Conservation (phyloP, 768 basidiomycete species). For the Kwoniella shandongensis region DNA sequence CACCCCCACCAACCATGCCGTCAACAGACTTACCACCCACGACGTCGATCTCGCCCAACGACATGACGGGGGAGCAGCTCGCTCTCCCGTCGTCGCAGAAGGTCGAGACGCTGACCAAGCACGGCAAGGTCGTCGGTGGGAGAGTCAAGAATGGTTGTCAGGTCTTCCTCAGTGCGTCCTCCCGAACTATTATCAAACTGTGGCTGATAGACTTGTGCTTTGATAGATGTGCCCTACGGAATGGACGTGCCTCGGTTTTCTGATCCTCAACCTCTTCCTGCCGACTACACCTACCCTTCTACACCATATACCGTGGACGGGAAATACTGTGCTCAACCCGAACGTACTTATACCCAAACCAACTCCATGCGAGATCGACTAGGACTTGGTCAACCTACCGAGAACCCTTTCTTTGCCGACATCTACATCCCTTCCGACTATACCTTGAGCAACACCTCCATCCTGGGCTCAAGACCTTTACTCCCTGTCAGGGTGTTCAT, state of each 20-base stretch:
- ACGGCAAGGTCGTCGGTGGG: slow-evolving; percentile 33
- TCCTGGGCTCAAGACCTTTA: slow-evolving; percentile 29
- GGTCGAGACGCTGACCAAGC: slow-evolving; percentile 21
- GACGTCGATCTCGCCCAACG: slow-evolving; percentile 23
- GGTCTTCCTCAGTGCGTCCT: slow-evolving; percentile 36
- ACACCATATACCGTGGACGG: slow-evolving; percentile 64
- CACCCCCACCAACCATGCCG: slow-evolving; percentile 12
- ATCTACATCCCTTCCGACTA: slow-evolving; percentile 55
- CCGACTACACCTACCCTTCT: slow-evolving; percentile 60
- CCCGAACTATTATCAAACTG: neutral
- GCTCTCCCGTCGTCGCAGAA: slow-evolving; percentile 26
- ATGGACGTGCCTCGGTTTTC: slow-evolving; percentile 66
- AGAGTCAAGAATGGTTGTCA: slow-evolving; percentile 33
- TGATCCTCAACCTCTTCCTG: slow-evolving; percentile 63
- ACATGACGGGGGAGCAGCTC: slow-evolving; percentile 43
- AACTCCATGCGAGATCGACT: slow-evolving; percentile 63
- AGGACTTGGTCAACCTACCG: slow-evolving; percentile 67
- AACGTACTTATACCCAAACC: slow-evolving; percentile 57
- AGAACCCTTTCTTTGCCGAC: slow-evolving; percentile 71
- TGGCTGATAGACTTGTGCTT: too few relatives aligned
- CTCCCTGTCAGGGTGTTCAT: slow-evolving; percentile 72
- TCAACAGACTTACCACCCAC: slow-evolving; percentile 12
- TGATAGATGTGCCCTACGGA: slow-evolving; percentile 73
- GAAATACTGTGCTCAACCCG: slow-evolving; percentile 56
- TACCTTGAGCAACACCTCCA: slow-evolving; percentile 23